Evolutionary conservation across 164 flowering plant species (phyloP), one percentile per base, ranked within the genome.

Genomic region (Stephania cephalantha): DNA sequence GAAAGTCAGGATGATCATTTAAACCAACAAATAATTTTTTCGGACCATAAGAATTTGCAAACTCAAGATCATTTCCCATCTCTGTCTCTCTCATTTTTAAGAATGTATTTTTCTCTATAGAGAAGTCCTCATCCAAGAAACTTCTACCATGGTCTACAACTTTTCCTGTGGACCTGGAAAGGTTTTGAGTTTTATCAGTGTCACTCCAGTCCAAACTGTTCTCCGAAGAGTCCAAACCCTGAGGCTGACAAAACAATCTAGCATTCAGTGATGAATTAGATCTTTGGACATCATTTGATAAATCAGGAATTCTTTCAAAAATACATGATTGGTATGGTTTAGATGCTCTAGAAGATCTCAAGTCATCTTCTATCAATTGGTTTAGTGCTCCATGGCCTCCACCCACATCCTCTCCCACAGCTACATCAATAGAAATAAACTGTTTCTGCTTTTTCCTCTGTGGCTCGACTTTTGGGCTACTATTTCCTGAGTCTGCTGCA

Each of bases 401-500:
- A 7, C 78, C 72, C 73, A 84, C 71, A 10, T 75, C 69, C 9
- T 84, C 83, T 46, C 83, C 84, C 71, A 75, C 52, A 69, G 74
- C 69, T 31, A 69, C 45, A 55, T 82, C 84, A 68, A 70, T 44
- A 63, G 85, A 77, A 7, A 61, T 63, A 7, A 20, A 42, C 64
- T 68, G 72, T 73, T 85, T 86, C 15, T 81, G 73, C 80, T 81
- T 85, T 81, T 83, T 90, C 71, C 83, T 84, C 64, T 75, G 83
- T 45, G 83, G 83, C 66, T 71, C 85, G 63, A 76, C 75, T 76
- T 81, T 85, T 58, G 69, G 25, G 35, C 70, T 84, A 77, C 75
- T 75, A 58, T 81, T 82, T 69, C 80, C 90, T 11, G 93, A 86
- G 74, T 84, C 92, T 52, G 89, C 85, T 79, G 89, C 89, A 73